Evolutionary conservation across 2,329 filamentous ascomycete species (phyloP).

Genomic region (Ophiocordyceps robertsii): DNA sequence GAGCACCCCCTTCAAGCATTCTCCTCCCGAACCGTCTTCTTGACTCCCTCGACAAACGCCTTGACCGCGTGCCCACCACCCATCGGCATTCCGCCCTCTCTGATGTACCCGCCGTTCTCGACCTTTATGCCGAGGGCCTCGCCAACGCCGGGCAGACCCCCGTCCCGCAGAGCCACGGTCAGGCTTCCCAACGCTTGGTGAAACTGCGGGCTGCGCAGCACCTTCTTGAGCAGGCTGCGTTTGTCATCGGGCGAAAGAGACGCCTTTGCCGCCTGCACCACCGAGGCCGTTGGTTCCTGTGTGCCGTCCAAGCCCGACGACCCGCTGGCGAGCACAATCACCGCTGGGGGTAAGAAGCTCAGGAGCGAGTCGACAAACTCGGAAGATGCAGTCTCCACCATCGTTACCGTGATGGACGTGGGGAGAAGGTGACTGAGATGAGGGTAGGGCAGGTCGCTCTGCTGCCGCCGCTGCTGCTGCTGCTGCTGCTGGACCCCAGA

Average conservation of each 20-base stretch:
- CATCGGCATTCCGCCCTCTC: slow-evolving; percentile 66
- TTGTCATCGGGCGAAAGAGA: slow-evolving; percentile 66
- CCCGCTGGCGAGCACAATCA: slow-evolving; percentile 65
- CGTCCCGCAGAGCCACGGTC: slow-evolving; percentile 78
- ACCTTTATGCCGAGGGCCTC: slow-evolving; percentile 74
- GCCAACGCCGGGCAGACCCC: slow-evolving; percentile 77
- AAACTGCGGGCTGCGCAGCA: slow-evolving; percentile 83
- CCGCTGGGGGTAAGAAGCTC: slow-evolving; percentile 61
- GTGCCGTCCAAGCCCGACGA: slow-evolving; percentile 37
- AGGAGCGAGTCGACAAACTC: slow-evolving; percentile 62
- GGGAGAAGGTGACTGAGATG: slow-evolving; percentile 77
- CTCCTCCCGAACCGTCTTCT: slow-evolving; percentile 57
- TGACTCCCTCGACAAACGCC: slow-evolving; percentile 82
- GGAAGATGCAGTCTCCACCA: slow-evolving; percentile 53
- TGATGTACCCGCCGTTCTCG: slow-evolving; percentile 71
- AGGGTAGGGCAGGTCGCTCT: slow-evolving; percentile 53
- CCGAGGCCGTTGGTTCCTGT: slow-evolving; percentile 53
- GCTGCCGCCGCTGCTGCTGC: slow-evolving; percentile 17
- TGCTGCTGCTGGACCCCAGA: slow-evolving; percentile 22
- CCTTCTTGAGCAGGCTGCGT: slow-evolving; percentile 64
- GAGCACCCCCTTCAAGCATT: slow-evolving; percentile 7
- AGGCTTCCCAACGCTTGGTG: slow-evolving; percentile 73
- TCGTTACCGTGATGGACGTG: slow-evolving; percentile 62
- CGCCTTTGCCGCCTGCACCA: slow-evolving; percentile 58
- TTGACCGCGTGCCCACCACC: slow-evolving; percentile 82